Percentiles rank a stretch among this genome's conserved stretches.
These are phyloP conservation scores for Gaultheria prostrata DNA, from an alignment of 148 eudicot species.

Conservation along the genomic window DNA sequence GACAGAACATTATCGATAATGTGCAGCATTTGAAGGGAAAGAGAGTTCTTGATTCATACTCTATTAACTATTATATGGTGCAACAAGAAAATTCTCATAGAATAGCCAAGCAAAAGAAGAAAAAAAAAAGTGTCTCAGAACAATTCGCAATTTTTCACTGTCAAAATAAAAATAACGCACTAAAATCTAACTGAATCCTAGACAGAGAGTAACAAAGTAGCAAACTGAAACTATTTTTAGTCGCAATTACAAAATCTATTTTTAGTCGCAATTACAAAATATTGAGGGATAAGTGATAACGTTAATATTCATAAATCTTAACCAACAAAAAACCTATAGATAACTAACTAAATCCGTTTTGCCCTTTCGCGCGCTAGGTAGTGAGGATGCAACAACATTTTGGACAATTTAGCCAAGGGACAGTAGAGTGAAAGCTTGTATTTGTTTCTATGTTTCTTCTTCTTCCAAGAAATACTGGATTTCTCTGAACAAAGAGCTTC, in stretches of 20 bases:
- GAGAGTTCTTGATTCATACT: too few species aligned
- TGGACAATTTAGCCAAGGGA: slow-evolving; percentile 34
- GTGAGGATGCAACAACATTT: slow-evolving; percentile 33
- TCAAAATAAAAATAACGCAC: neutral
- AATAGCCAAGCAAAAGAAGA: too few species aligned
- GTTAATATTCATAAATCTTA: neutral
- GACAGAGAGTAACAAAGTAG: neutral
- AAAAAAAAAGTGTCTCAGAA: too few species aligned
- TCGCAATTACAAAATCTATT: too few species aligned
- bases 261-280: neutral
- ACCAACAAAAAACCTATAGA: neutral
- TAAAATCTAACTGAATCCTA: neutral
- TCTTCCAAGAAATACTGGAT: neutral
- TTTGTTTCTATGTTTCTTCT: slow-evolving; percentile 12
- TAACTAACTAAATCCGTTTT: neutral
- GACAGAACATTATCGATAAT: too few species aligned
- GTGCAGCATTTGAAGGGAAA: too few species aligned
- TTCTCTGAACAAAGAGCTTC: neutral
- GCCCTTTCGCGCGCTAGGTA: neutral
- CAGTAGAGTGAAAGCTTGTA: neutral
- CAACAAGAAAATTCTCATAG: too few species aligned
- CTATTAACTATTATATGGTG: too few species aligned
- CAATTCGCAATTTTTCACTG: neutral
- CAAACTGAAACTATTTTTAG: neutral
- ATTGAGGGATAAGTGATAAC: neutral